Base-by-base conservation (phyloP, 192 early-diverging fungal genomes). In the Haplosporangium gracile region DNA sequence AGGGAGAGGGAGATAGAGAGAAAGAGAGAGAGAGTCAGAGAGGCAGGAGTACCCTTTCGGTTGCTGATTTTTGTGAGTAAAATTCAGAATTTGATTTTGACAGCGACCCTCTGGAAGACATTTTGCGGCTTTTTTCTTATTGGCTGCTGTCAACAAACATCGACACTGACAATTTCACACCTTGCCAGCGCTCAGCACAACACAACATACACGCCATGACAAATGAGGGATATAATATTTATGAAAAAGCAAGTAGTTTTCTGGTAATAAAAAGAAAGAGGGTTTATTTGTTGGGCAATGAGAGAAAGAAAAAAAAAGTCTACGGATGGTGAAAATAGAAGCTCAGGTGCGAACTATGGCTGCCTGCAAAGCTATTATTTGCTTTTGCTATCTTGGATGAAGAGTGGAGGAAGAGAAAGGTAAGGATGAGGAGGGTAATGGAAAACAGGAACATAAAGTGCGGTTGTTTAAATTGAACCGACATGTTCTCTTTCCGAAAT, bases 261-360 rank as follows among this genome's bases (percentile, higher is more conserved):
- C 70, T 71, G 70, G 40, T n/a, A 71, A 71, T 40, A 71, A 70
- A 42, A 42, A 71, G 40, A 71, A 40, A 70, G 38, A 70, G 40
- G 49, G 49, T 74, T 43, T 74, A 57, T 75, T 53, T 38, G 36
- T 18, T 75, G 45, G 73, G 73, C 34, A 34, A 36, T 73, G 72
- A 65, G 60, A 65, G 29, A 29, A 63, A 63, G 22, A 63, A 65
- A 65, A 36, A 32, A 29, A 47, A 73, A 26, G 34, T 45, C 45
- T 74, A 53, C 2, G 36, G 43, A 34, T 11, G 22, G 26, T 24
- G 60, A 13, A 60, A 65, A 65, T 65, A 65, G 60, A 32, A 20
- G n/a, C n/a, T 0, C 45, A 42, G 72, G 40, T 47, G 40, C 40
- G 1, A 26, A n/a, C 32, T 47, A 32, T 20, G 40, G 45, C 72